Conservation (phyloP, 2,329 filamentous ascomycete genomes). For the Ramularia collo-cygni region DNA sequence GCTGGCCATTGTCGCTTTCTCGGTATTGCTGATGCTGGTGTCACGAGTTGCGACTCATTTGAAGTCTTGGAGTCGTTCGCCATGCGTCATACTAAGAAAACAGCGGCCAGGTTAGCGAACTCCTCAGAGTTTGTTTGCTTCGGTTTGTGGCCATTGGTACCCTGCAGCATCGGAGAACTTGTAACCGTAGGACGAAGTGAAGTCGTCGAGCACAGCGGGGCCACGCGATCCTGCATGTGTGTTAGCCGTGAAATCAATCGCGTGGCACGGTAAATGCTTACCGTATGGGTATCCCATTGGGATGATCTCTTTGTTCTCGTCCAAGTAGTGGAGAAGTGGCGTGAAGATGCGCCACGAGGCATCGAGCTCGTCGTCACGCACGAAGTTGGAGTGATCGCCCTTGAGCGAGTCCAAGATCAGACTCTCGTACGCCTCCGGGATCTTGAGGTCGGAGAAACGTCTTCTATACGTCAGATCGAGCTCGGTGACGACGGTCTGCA, state of each 20-base stretch:
- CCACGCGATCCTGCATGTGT: constrained; percentile 74
- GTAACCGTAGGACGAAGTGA: constrained; percentile 96
- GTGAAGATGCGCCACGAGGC: constrained; percentile 99
- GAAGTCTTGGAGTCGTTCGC: no score
- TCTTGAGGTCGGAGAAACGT: constrained; percentile 98
- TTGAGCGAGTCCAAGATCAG: constrained; percentile 95
- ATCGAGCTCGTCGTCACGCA: constrained; percentile 92
- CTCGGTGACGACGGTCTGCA: constrained; percentile 98
- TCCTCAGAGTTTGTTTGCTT: constrained; percentile 69
- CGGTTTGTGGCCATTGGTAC: constrained; percentile 84
- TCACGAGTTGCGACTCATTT: no score
- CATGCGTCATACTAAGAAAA: constrained; percentile 2
- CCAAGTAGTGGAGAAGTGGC: constrained; percentile 92
- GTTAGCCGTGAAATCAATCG: constrained; percentile 2
- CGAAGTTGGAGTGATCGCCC: constrained; percentile 99
- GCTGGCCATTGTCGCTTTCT: no score
- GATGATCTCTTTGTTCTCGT: constrained; percentile 98
- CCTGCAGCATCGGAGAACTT: constrained; percentile 96
- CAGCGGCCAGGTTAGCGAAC: constrained; percentile 1
- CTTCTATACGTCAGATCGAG: constrained; percentile 96
- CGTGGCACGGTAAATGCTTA: constrained; percentile 36
- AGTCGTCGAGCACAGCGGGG: constrained; percentile 92
- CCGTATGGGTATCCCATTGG: constrained; percentile 99
- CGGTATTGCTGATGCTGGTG: no score
- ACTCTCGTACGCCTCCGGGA: constrained; percentile 97